A percentile compares a stretch with the other conserved stretches of the same genome.
Evolutionary conservation across 345 rosid genomes (phyloP).

Genomic region (Mallotus nudiflorus): DNA sequence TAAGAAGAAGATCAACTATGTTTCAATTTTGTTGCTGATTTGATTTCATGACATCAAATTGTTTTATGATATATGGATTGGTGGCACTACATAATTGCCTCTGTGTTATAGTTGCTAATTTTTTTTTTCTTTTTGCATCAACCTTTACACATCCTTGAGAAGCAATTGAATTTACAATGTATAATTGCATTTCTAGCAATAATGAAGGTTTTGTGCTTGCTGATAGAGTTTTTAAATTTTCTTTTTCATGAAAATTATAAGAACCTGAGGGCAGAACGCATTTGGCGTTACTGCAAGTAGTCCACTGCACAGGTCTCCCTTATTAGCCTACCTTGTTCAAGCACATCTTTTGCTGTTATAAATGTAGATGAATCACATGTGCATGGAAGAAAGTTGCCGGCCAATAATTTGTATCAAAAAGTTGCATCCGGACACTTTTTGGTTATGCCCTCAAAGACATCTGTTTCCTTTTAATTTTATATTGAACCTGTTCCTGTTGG

Average conservation of each 20-base stretch:
- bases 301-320: neutral
- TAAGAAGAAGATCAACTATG: constrained; percentile 25
- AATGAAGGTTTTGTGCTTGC: neutral
- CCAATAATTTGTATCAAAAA: neutral
- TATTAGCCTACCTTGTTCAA: neutral
- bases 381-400: neutral
- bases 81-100: neutral
- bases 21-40: neutral
- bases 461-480: neutral
- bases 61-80: neutral
- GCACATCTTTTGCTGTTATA: neutral
- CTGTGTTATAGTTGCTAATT: neutral
- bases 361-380: neutral
- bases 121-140: too few species aligned
- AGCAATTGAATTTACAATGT: neutral
- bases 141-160: neutral
- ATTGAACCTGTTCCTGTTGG: neutral
- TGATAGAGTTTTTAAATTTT: neutral
- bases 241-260: neutral
- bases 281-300: neutral
- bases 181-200: neutral
- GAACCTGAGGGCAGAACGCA: neutral
- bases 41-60: neutral
- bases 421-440: neutral
- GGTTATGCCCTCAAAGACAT: neutral